phyloP scores from a whole-genome alignment of 805 yeast species.

The Wickerhamomyces queroliae region DNA sequence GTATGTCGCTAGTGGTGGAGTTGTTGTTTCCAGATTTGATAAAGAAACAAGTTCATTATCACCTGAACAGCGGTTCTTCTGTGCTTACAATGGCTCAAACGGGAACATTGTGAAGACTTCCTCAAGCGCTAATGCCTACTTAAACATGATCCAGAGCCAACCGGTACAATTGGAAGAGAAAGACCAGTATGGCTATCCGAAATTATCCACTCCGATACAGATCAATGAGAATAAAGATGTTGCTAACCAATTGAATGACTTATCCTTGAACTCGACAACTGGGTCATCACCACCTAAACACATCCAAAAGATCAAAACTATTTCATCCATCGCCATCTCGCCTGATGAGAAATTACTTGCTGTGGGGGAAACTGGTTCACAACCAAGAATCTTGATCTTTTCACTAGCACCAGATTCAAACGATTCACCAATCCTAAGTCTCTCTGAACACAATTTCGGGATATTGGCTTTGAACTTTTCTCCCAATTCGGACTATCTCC shows the following conservation, averaged over 20 bases:
- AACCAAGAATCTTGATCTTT: conserved; percentile 57
- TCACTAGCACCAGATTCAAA: conserved; percentile 47
- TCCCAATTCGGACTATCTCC: conserved; percentile 46
- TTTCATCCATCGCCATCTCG: conserved; percentile 53
- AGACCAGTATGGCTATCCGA: conserved; percentile 8
- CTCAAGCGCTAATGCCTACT: background rate
- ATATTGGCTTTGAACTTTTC: conserved; percentile 50
- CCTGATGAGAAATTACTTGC: conserved; percentile 51
- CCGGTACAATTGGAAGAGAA: conserved; percentile 1
- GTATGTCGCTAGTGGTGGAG: conserved; percentile 56
- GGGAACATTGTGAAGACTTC: conserved; percentile 1
- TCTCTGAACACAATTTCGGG: conserved; percentile 64
- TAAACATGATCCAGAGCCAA: background rate
- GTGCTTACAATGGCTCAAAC: conserved; percentile 32
- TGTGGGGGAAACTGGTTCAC: conserved; percentile 67
- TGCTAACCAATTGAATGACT: conserved; percentile 6
- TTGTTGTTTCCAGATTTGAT: conserved; percentile 38
- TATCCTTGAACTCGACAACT: conserved; percentile 10
- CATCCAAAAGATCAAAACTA: conserved; percentile 39
- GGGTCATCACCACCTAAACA: conserved; percentile 13
- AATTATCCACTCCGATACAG: conserved; percentile 1
- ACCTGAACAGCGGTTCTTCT: conserved; percentile 41
- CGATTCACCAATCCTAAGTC: conserved; percentile 43
- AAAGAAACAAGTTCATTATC: conserved; percentile 13
- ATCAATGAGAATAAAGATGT: conserved; percentile 9